Conservation (phyloP, 2,329 filamentous ascomycete genomes). For the Fusarium sterilihyphosum region DNA sequence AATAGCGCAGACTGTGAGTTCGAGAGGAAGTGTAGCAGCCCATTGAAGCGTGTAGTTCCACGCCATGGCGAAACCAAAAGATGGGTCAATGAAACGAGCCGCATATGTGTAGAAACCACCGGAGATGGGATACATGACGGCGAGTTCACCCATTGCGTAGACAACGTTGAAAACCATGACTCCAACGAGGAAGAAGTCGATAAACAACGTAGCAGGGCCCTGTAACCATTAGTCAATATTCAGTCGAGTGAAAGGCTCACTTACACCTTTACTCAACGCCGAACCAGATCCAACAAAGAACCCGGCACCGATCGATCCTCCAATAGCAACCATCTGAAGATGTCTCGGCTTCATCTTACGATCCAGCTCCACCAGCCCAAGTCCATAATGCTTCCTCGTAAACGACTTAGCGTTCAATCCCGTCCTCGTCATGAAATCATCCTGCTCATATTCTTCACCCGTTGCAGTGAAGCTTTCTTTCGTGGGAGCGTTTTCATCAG, state of each 20-base stretch:
- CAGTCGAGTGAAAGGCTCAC: fast-evolving
- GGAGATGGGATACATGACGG: constrained; percentile 70
- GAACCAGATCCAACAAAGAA: constrained; percentile 70
- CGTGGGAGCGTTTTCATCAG: constrained; percentile 1
- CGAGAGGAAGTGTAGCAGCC: constrained; percentile 54
- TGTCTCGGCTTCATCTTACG: constrained; percentile 65
- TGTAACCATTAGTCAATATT: neutral
- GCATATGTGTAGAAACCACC: constrained; percentile 62
- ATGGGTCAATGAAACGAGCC: constrained; percentile 61
- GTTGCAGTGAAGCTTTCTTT: constrained; percentile 19
- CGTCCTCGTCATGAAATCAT: constrained; percentile 43
- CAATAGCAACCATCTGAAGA: constrained; percentile 71
- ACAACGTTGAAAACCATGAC: constrained; percentile 70
- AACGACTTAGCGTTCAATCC: constrained; percentile 39
- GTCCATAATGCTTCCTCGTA: constrained; percentile 36
- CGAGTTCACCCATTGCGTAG: constrained; percentile 69
- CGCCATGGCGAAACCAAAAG: constrained; percentile 64
- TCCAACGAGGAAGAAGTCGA: constrained; percentile 66
- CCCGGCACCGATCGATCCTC: constrained; percentile 69
- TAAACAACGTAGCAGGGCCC: constrained; percentile 57
- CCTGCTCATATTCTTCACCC: constrained; percentile 30
- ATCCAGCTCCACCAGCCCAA: constrained; percentile 49
- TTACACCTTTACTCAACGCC: constrained; percentile 59
- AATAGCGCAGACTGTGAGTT: constrained; percentile 55
- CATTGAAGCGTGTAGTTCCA: constrained; percentile 60